Base-by-base conservation (phyloP, 257 asterid species). In the Lycium barbarum region DNA sequence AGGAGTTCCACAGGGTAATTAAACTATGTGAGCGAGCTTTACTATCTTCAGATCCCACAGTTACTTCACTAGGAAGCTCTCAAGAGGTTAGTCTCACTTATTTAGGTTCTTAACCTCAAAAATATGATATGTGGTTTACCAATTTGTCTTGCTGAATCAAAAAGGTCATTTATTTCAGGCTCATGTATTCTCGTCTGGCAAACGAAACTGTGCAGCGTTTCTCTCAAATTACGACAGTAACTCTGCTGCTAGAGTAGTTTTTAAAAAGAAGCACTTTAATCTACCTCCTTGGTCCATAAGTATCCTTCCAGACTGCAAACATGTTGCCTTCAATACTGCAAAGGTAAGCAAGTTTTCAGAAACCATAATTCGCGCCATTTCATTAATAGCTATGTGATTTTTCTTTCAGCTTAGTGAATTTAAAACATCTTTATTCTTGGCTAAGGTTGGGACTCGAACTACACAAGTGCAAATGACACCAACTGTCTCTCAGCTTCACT, bases 251-350 rank as follows among this genome's bases (percentile, higher is more conserved):
- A 90, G 65, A 74, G 91, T 93, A 65, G 36, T 88, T 26, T 93
- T 93, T 87, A 92, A 88, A 51, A 86, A 87, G 40, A 85, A 15
- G 71, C 91, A 90, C 87, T 89, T 91, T 76, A 89, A 87, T 55
- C 88, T 93, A 53, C 96, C 95, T 82, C 93, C 97, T 82, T 93
- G 97, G 97, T 93, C 97, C 4, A 86, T 92, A 81, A 93, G 97
- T 90, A 88, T 93, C 70, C 93, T 93, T 53, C 97, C 97, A 15
- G 94, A 92, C 89, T 93, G 97, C 87, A 87, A 33, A 72, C 88
- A 93, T 43, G 94, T 87, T 6, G 92, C 88, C 82, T 92, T 90
- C 78, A 93, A 93, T 86, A 91, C 97, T 47, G 96, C 95, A 83
- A 87, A 83, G 86, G 97, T 92, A 84, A 70, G 90, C 36, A 10